Evolutionary conservation across 805 yeast species (phyloP), one percentile per base, ranked within the genome.

Genomic region (Barnettozyma sp.): DNA sequence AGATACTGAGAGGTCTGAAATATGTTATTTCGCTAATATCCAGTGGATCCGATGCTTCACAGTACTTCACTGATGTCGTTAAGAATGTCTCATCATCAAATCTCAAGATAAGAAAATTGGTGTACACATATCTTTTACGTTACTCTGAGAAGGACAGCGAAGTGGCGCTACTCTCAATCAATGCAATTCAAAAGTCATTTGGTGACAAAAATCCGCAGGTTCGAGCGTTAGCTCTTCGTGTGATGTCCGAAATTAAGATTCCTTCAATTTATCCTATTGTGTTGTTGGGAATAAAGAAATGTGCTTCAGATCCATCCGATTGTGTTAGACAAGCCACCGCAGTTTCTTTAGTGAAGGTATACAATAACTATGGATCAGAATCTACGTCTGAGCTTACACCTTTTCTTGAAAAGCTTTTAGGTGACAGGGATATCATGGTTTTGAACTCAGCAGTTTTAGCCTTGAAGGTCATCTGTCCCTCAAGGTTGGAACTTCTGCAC

Each of bases 81-180:
- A 90, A 88, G 58, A 87, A 87, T 56, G 77, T 88, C 23, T 82
- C 85, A 6, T 78, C 90, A 14, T 47, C 67, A 5, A 73, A 76
- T 38, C 53, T 73, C 25, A 80, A 77, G 43, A 72, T 85, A 20
- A 74, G 84, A 41, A 76, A 80, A 46, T 66, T 90, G 54, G 95
- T 87, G 2, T 76, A 84, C 58, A 66, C 81, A 1, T 85, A 84
- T 47, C 60, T 92, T 33, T 62, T 78, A 28, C 68, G 82, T 38
- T 86, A 76, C 55, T 92, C 95, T 17, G 94, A 85, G 43, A 58
- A 66, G 37, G 88, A 85, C 46, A 95, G 92, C 8, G 95, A 88
- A 55, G 71, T 84, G n/a, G 92, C 97, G 3, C 68, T 92, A 15
- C 65, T 92, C 30, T 77, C 95, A 1, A 83, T 92, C 45, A 92